A percentile compares a stretch with the other conserved stretches of the same genome.
phyloP scores from a whole-genome alignment of 768 basidiomycete species.

The Pseudohyphozyma bogoriensis region DNA sequence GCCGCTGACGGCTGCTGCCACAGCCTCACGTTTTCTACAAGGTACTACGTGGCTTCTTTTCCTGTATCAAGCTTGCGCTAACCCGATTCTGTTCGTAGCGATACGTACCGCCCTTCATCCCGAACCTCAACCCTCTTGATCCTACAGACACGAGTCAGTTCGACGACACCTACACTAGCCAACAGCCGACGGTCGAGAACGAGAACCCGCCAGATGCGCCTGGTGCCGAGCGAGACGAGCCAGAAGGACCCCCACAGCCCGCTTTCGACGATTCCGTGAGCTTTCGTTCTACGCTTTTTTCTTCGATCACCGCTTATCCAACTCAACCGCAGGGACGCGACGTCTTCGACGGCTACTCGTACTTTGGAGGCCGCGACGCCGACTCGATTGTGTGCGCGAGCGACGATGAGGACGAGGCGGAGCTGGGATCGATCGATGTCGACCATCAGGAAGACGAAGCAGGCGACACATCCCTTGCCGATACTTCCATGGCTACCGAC shows the following conservation, averaged over 20 bases:
- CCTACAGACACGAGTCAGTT: conserved; percentile 96
- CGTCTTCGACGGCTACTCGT: conserved; percentile 89
- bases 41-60: conserved; percentile 74
- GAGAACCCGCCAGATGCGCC: conserved; percentile 50
- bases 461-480: not conserved
- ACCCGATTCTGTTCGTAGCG: too few species aligned
- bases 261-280: conserved; percentile 41
- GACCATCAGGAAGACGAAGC: not conserved
- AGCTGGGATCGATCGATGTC: not conserved
- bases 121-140: conserved; percentile 74
- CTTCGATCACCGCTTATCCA: conserved; percentile 43
- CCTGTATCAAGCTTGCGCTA: too few species aligned
- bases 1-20: conserved; percentile 14
- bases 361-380: conserved; percentile 48
- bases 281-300: conserved; percentile 28
- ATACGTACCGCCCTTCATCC: conserved; percentile 70
- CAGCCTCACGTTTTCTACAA: conserved; percentile 61
- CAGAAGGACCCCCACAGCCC: conserved; percentile 30
- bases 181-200: conserved; percentile 76
- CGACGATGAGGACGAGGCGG: not conserved
- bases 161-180: conserved; percentile 90
- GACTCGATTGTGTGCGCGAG: conserved; percentile 53
- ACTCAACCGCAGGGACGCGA: conserved; percentile 51
- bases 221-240: conserved; percentile 25
- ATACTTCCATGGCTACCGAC: not conserved